These are phyloP conservation scores for Fusarium subtropicale DNA, from an alignment of 2,329 filamentous ascomycete species.

Conservation along the genomic window DNA sequence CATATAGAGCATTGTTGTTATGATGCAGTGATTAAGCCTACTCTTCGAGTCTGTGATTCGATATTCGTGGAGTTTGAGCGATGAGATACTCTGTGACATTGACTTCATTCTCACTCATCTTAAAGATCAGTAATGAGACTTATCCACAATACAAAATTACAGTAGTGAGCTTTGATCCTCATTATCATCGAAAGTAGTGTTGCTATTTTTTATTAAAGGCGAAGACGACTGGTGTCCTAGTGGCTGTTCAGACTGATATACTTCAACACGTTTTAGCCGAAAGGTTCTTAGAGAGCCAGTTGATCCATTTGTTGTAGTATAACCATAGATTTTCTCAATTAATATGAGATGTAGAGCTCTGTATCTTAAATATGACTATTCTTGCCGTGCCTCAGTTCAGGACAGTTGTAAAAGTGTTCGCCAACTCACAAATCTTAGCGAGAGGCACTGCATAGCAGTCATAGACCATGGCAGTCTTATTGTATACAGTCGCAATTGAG, in stretches of 20 bases:
- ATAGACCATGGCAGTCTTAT: background rate
- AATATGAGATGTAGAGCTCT: background rate
- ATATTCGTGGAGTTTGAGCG: background rate
- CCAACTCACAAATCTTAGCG: background rate
- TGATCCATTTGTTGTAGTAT: background rate
- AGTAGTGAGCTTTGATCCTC: too few species aligned
- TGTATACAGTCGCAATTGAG: background rate
- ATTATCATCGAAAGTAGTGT: background rate
- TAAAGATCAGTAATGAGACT: background rate
- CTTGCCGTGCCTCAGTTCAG: background rate
- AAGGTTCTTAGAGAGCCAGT: background rate
- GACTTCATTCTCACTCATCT: background rate
- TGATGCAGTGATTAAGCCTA: background rate
- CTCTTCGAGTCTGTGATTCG: background rate
- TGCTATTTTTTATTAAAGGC: background rate
- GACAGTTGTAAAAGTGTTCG: too few species aligned
- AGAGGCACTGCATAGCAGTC: too few species aligned
- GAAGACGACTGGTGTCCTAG: background rate
- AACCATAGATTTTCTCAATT: too few species aligned
- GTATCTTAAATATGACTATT: too few species aligned
- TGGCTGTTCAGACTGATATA: background rate
- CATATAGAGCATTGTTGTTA: too few species aligned
- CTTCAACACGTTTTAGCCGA: background rate
- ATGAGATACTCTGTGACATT: too few species aligned
- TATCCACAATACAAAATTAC: background rate